phyloP scores from a whole-genome alignment of 148 eudicot species.

The Persicaria maculosa region DNA sequence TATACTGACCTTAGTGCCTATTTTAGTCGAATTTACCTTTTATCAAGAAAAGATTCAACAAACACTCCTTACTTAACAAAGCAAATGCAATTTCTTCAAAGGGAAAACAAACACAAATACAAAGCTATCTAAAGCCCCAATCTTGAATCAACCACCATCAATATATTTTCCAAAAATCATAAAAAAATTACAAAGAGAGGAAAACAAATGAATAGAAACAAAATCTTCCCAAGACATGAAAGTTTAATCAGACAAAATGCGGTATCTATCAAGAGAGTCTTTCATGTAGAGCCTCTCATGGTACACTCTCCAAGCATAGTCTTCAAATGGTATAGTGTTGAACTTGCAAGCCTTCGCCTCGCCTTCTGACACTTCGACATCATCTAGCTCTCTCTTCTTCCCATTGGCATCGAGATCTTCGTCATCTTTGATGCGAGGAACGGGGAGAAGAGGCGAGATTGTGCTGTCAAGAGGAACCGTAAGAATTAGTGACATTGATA shows the following conservation, averaged over 20 bases:
- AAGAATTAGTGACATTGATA: conserved; percentile 58
- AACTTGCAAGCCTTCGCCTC: conserved; percentile 25
- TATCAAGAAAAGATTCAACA: no score
- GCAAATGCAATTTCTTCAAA: no score
- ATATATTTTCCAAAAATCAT: not conserved
- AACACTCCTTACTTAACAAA: no score
- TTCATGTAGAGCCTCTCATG: conserved; percentile 55
- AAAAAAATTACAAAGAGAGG: conserved; percentile 5
- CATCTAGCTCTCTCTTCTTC: conserved; percentile 1
- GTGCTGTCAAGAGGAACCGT: conserved; percentile 61
- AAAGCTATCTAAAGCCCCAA: no score
- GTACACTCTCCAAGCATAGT: conserved; percentile 83
- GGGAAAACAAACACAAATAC: no score
- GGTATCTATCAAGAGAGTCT: conserved; percentile 69
- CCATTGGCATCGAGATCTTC: not conserved
- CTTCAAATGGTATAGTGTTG: conserved; percentile 57
- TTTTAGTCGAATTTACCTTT: no score
- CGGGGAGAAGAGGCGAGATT: conserved; percentile 39
- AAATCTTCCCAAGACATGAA: conserved; percentile 16
- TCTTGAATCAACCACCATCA: no score
- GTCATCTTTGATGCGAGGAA: conserved; percentile 1
- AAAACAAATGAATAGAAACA: conserved; percentile 19
- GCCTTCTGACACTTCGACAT: not conserved
- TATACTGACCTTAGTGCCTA: no score
- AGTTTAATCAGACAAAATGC: conserved; percentile 17